These are phyloP conservation scores for Sugiyamaella marilandica DNA, from an alignment of 805 yeast species.

Conservation along the genomic window DNA sequence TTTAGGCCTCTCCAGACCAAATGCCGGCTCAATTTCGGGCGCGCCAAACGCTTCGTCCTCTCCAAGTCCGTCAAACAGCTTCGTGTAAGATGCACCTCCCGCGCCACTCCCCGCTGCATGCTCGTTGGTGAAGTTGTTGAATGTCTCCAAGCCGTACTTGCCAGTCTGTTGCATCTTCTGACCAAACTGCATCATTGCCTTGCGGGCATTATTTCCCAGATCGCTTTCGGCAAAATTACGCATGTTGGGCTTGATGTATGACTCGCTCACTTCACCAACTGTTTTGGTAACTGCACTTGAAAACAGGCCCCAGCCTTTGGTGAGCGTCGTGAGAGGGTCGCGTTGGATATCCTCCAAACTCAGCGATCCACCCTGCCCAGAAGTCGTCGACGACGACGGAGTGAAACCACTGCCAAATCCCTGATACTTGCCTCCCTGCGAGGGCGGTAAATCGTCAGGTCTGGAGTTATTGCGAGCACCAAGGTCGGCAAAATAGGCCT, in stretches of 20 bases:
- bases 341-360: slow-evolving; percentile 36
- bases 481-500: slow-evolving; percentile 72
- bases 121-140: slow-evolving; percentile 48
- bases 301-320: slow-evolving; percentile 93
- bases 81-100: slow-evolving; percentile 24
- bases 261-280: slow-evolving; percentile 77
- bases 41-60: slow-evolving; percentile 25
- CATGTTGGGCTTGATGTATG: slow-evolving; percentile 87
- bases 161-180: slow-evolving; percentile 90
- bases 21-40: slow-evolving; percentile 51
- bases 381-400: slow-evolving; percentile 33
- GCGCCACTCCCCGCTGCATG: slow-evolving; percentile 35
- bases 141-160: slow-evolving; percentile 64
- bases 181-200: slow-evolving; percentile 96
- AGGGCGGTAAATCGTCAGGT: slow-evolving; percentile 79
- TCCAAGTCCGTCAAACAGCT: slow-evolving; percentile 54
- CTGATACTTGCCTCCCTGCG: slow-evolving; percentile 87
- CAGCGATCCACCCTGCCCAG: slow-evolving; percentile 4
- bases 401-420: slow-evolving; percentile 86
- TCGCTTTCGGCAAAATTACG: slow-evolving; percentile 78
- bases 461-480: slow-evolving; percentile 69
- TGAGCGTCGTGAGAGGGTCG: slow-evolving; percentile 87
- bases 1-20: slow-evolving; percentile 57
- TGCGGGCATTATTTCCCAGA: slow-evolving; percentile 69
- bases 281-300: slow-evolving; percentile 81